phyloP scores from a whole-genome alignment of 1,284 basidiomycete species.

The Tilletia caries region DNA sequence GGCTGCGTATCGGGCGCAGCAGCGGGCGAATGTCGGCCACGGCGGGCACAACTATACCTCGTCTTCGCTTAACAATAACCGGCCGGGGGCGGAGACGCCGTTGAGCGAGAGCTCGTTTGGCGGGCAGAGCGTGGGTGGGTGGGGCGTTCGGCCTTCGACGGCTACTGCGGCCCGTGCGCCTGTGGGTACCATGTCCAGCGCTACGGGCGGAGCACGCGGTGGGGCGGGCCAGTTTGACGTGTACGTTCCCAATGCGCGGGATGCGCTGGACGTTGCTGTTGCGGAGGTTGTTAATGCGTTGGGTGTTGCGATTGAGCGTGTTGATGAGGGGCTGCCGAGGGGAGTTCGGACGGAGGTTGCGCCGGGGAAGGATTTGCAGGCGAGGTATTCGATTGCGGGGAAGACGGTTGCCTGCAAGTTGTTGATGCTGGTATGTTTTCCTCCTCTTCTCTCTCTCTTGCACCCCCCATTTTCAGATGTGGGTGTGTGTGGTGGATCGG shows the following conservation, averaged over 20 bases:
- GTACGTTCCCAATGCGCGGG: slow-evolving; percentile 71
- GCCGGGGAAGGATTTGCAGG: slow-evolving; percentile 72
- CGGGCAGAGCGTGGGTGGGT: slow-evolving; percentile 1
- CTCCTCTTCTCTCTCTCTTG: slow-evolving; percentile 38
- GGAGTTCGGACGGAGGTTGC: slow-evolving; percentile 60
- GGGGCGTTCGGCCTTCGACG: slow-evolving; percentile 16
- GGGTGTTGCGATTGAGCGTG: slow-evolving; percentile 68
- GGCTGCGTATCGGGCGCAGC: slow-evolving; percentile 32
- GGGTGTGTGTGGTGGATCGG: too few relatives aligned
- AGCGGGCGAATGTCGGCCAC: neutral
- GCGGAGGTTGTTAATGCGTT: slow-evolving; percentile 71
- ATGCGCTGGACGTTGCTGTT: slow-evolving; percentile 77
- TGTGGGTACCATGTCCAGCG: slow-evolving; percentile 21
- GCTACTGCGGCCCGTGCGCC: slow-evolving; percentile 21
- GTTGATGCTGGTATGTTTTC: slow-evolving; percentile 63
- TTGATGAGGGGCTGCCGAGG: slow-evolving; percentile 68
- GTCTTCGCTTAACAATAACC: neutral
- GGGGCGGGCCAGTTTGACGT: slow-evolving; percentile 29
- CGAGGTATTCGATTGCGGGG: slow-evolving; percentile 69
- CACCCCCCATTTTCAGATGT: too few relatives aligned
- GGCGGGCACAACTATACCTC: too few relatives aligned
- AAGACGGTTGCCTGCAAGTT: slow-evolving; percentile 72
- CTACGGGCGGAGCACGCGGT: slow-evolving; percentile 21
- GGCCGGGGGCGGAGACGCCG: neutral
- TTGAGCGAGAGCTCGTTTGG: neutral